Base-by-base conservation (phyloP, 352 stramenopile genomes). In the Phytophthora hybrid region DNA sequence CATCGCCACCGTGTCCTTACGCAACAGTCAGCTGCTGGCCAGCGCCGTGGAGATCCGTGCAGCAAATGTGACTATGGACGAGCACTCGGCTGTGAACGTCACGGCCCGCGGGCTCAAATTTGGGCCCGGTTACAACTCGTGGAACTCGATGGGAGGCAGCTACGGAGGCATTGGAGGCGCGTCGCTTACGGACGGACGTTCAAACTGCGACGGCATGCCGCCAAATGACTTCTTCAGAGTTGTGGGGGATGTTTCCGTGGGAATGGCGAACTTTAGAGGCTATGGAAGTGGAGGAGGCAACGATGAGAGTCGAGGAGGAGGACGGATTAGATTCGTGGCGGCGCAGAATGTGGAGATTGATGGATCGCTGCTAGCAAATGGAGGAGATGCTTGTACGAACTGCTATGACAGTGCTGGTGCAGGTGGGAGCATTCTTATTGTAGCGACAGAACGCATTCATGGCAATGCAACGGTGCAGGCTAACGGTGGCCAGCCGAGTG, bases 251-350 rank as follows among this genome's bases (percentile, higher is more conserved):
- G 80, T 89, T 1, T 72, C 64, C 3, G 90, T 79, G 0, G 71
- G 84, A 23, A 55, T 71, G 19, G 78, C 77, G 19, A 90, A 92
- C 64, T 97, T 97, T 59, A 85, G 86, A 71, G 90, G 87, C 13
- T 97, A 95, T 69, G 90, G 90, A 4, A 97, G 88, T 70, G 90
- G 90, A 16, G 90, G 90, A 26, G 88, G 90, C 26, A 81, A 77
- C 59, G 83, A 92, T 60, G 23, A 76, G 2, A 80, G 79, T 60
- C 87, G 88, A 9, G 90, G 90, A 16, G 90, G 87, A 13, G 90
- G 90, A 8, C 74, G 86, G 5, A 86, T 97, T 46, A 69, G 79
- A 8, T 49, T 97, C 16, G 57, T 76, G 6, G 79, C 78, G 2
- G 68, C 54, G 2, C 59, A 63, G 11, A 75, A 80, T 55, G 62